Conservation (phyloP, 1,139 yeast genomes). For the Casaregolazyma lundiana region DNA sequence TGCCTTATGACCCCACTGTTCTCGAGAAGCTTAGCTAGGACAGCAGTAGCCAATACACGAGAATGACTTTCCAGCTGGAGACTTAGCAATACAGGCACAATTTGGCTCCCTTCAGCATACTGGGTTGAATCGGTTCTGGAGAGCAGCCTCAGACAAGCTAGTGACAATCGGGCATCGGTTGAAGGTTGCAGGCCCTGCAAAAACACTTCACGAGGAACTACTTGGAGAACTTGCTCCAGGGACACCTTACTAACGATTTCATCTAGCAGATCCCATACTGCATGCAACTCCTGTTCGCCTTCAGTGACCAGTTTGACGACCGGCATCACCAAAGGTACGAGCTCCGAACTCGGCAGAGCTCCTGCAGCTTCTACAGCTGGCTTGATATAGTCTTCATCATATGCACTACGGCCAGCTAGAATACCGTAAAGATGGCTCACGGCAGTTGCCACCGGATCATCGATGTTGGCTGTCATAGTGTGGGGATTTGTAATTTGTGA, state of each 20-base stretch:
- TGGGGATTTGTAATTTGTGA: not conserved
- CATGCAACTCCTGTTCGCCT: conserved; percentile 17
- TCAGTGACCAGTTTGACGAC: conserved; percentile 17
- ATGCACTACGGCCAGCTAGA: conserved; percentile 7
- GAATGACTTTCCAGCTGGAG: conserved; percentile 9
- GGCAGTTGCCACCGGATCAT: conserved; percentile 5
- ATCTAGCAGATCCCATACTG: conserved; percentile 17
- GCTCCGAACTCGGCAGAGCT: conserved; percentile 13
- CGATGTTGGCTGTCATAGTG: not conserved
- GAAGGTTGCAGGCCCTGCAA: conserved; percentile 17
- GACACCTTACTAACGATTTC: conserved; percentile 20
- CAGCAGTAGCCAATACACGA: conserved; percentile 13
- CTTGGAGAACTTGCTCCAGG: conserved; percentile 19
- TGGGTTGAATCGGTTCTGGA: conserved; percentile 23
- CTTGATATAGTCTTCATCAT: conserved; percentile 17
- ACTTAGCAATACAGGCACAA: not conserved
- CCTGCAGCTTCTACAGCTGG: conserved; percentile 17
- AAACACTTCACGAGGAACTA: conserved; percentile 20
- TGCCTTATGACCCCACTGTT: conserved; percentile 15
- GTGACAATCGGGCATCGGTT: conserved; percentile 20
- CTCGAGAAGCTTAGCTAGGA: conserved; percentile 6
- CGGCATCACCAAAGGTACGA: conserved; percentile 19
- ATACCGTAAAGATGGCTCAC: conserved; percentile 11
- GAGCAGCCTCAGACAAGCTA: conserved; percentile 19
- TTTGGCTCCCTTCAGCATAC: not conserved